phyloP scores from a whole-genome alignment of 192 early-diverging fungal species.

The Spizellomyces punctatus region DNA sequence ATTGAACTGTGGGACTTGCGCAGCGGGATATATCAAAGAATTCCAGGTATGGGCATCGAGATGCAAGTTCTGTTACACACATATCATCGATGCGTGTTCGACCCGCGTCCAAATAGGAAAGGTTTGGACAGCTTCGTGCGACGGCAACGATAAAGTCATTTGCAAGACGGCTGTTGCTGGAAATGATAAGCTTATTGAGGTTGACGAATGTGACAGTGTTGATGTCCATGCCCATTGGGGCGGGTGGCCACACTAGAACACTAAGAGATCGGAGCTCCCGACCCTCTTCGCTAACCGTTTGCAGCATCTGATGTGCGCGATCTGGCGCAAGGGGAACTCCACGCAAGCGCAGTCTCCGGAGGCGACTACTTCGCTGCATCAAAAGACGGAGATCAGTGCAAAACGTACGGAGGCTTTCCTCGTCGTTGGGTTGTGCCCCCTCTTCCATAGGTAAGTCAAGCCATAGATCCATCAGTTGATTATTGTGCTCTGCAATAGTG shows the following conservation, averaged over 20 bases:
- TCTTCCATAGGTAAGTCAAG: constrained; percentile 34
- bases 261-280: constrained; percentile 26
- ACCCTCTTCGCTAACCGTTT: constrained; percentile 6
- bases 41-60: constrained; percentile 22
- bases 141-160: constrained; percentile 25
- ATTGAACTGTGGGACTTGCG: constrained; percentile 14
- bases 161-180: constrained; percentile 13
- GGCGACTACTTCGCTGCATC: constrained; percentile 8
- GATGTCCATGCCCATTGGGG: constrained; percentile 20
- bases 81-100: constrained; percentile 24
- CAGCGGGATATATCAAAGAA: constrained; percentile 22
- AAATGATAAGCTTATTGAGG: constrained; percentile 30
- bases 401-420: constrained; percentile 18
- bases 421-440: constrained; percentile 11
- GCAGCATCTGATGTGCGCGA: constrained; percentile 25
- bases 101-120: constrained; percentile 26
- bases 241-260: constrained; percentile 28
- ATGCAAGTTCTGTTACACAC: constrained; percentile 17
- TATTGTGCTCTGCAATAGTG: constrained; percentile 28
- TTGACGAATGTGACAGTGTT: constrained; percentile 7
- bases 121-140: constrained; percentile 19
- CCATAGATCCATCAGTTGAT: constrained; percentile 33
- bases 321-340: constrained; percentile 21
- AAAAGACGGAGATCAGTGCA: constrained; percentile 15
- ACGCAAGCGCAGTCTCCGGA: constrained; percentile 24